Percentiles rank a stretch among this genome's conserved stretches.
Evolutionary conservation across 345 rosid species (phyloP).

Genomic region (Diplotaxis tenuifolia): DNA sequence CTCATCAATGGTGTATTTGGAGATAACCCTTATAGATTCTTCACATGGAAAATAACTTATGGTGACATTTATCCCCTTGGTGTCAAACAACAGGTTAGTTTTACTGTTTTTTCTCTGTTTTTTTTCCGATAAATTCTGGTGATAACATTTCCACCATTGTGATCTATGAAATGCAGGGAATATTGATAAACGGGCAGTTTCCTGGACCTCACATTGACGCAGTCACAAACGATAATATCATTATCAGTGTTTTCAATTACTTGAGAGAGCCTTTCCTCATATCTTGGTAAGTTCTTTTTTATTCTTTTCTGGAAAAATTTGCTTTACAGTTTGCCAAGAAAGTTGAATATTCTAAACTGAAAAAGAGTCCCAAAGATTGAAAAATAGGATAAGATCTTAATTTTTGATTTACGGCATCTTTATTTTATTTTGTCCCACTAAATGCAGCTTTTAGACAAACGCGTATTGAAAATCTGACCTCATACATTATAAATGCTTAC

Average conservation of each 20-base stretch:
- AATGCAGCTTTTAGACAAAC: constrained; percentile 19
- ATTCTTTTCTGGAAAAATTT: not conserved
- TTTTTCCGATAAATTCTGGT: not conserved
- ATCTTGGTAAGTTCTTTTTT: constrained; percentile 64
- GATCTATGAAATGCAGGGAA: constrained; percentile 53
- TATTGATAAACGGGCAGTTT: constrained; percentile 86
- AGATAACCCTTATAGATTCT: constrained; percentile 76
- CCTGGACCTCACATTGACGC: constrained; percentile 86
- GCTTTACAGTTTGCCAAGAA: not conserved
- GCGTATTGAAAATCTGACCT: constrained; percentile 3
- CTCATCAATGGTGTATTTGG: constrained; percentile 54
- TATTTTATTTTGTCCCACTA: not conserved
- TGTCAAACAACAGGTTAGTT: constrained; percentile 70
- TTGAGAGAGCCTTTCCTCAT: constrained; percentile 90
- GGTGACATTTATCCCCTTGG: constrained; percentile 94
- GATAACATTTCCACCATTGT: constrained; percentile 12
- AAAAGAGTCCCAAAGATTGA: not conserved
- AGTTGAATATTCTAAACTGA: constrained; percentile 9
- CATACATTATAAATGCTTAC: not conserved
- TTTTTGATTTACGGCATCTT: not conserved
- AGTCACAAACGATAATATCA: constrained; percentile 81
- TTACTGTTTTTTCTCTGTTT: not conserved
- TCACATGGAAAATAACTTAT: constrained; percentile 84
- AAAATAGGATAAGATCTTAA: constrained; percentile 14
- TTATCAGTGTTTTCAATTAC: constrained; percentile 77